Base-by-base conservation (phyloP, 2,329 filamentous ascomycete genomes). In the Parastagonospora avenae region DNA sequence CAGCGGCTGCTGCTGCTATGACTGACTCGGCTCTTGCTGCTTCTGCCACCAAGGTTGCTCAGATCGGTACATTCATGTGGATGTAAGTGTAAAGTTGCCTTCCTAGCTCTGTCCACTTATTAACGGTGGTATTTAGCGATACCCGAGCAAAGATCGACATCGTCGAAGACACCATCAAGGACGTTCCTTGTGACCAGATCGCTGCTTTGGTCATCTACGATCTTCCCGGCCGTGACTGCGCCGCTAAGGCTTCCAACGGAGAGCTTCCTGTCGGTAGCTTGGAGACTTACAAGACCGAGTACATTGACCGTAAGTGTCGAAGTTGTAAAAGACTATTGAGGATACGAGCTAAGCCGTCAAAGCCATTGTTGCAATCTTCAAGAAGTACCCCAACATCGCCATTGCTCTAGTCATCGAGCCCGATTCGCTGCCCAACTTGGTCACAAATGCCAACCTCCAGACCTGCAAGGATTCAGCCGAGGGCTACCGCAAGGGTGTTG, bases 191-290 rank as follows among this genome's bases (percentile, higher is more conserved):
- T 36, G 74, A 64, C 52, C 76, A 79, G 57, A 77, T 80, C 16
- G 80, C 78, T 30, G 77, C 75, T 15, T 79, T 86, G 47, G 84
- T 87, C 59, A 82, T 87, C 64, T 87, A 87, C 70, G 82, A 87
- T 67, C 76, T 87, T 12, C 85, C 85, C 42, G 84, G 85, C 58
- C 83, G 85, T 73, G 85, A 87, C 66, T 87, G 85, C 62, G 82
- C 85, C 30, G 85, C 85, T 44, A 79, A 84, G 67, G 84, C 85
- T 29, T 87, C 84, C 62, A 87, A 87, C 67, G 85, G 85, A 62
- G 85, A 87, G 72, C 81, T 84, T 57, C 83, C 81, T 52, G 75
- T 84, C 59, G 73, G 81, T 42, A 74, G 81, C 40, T 60, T 82
- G 42, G 70, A 71, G 43, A 75, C 78, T 30, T 84, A 84, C 73